Evolutionary conservation across 306 rosid genomes (phyloP), one percentile per base, ranked within the genome.

Genomic region (Arachis hypogaea): DNA sequence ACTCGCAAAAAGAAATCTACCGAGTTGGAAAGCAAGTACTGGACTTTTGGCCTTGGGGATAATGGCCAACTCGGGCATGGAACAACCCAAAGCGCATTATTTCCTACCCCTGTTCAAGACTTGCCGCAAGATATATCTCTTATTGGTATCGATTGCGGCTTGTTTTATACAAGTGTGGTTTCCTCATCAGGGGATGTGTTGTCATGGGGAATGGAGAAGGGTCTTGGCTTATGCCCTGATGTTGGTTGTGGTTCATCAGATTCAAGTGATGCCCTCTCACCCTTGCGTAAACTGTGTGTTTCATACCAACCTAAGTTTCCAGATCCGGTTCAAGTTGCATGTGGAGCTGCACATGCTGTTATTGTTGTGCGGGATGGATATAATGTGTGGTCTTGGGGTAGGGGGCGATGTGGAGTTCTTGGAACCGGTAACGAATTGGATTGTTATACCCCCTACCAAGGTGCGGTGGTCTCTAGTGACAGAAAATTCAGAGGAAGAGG

Each of bases 51-150:
- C 80, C 87, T 81, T 8, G 94, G 98, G 64, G 96, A 89, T 16
- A 93, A 91, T 10, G 98, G 98, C 78, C 98, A 93, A 78, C 98
- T 93, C 41, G 98, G 98, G 55, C 96, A 83, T 52, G 97, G 97
- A 70, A 89, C 90, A 73, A 89, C 89, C 7, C 89, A 71, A 73
- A 86, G 79, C 73, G 65, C 69, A 56, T 62, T 71, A 45, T 63
- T 69, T 80, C 98, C 98, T 50, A 68, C 80, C 62, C 83, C 78
- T 6, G 90, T 93, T 40, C 81, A 83, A 71, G 92, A 84, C 50
- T 80, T 93, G 87, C 97, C 14, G 14, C 14, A 14, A 14, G 14
- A 14, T 14, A 14, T 14, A 14, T 14, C 14, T 14, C 14, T 14
- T 18, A 14, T 14, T 14, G 14, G 14, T 14, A 14, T 14, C 14